Conservation (phyloP, 768 basidiomycete genomes). For the Imleria badia region DNA sequence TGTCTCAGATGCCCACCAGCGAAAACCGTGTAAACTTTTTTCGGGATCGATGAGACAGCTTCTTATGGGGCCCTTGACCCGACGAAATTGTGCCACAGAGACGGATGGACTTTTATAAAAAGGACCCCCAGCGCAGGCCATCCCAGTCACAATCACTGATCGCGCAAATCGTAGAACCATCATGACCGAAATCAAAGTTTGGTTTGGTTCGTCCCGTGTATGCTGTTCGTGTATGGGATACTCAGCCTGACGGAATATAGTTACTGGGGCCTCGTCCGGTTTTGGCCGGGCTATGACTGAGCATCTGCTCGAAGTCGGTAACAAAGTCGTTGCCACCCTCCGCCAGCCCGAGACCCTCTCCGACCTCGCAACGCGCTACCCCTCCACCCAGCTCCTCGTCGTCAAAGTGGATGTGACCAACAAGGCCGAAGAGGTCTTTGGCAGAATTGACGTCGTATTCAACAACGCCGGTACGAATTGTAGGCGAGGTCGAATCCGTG, state of each 20-base stretch:
- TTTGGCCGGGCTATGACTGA: slow-evolving; percentile 38
- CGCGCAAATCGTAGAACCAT: no score
- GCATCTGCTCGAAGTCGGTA: slow-evolving; percentile 33
- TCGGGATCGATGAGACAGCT: no score
- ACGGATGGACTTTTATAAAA: no score
- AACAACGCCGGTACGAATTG: slow-evolving; percentile 33
- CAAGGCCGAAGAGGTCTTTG: slow-evolving; percentile 24
- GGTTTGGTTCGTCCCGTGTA: slow-evolving; percentile 13
- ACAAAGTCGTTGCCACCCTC: slow-evolving; percentile 43
- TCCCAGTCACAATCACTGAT: no score
- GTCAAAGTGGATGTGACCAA: slow-evolving; percentile 35
- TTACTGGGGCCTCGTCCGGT: slow-evolving; percentile 39
- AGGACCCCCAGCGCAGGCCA: no score
- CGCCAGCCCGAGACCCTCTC: slow-evolving; percentile 37
- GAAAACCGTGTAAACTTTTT: no score
- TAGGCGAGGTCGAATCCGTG: slow-evolving; percentile 37
- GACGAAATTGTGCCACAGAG: no score
- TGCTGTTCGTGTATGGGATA: no score
- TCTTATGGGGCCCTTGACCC: no score
- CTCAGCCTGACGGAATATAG: slow-evolving; percentile 5
- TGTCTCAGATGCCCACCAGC: no score
- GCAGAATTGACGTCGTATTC: slow-evolving; percentile 38
- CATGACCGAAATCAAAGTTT: slow-evolving; percentile 19
- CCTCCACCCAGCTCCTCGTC: slow-evolving; percentile 27
- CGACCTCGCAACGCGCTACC: slow-evolving; percentile 25